Conservation (phyloP, 257 asterid genomes). For the Ballota nigra region DNA sequence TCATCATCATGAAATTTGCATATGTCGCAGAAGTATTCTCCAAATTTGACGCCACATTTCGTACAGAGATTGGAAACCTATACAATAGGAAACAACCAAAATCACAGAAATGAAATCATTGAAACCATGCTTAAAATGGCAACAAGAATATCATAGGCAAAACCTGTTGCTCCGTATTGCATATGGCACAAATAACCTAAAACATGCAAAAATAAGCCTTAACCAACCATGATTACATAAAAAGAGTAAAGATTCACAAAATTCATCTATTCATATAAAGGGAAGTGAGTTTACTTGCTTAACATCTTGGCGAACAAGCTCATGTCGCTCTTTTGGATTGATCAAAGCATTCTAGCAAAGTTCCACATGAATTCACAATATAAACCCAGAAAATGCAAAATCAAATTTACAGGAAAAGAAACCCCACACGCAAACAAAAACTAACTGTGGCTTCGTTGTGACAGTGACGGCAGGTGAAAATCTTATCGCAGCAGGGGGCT, state of each 20-base stretch:
- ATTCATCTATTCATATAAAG: neutral
- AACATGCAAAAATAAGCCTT: neutral
- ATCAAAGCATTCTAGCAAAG: conserved; percentile 51
- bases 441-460: conserved; percentile 80
- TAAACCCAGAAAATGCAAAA: neutral
- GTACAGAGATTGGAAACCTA: conserved; percentile 67
- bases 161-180: conserved; percentile 60
- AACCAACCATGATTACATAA: neutral
- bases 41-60: conserved; percentile 77
- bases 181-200: conserved; percentile 64
- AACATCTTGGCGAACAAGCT: conserved; percentile 75
- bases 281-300: conserved; percentile 41
- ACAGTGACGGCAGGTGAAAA: conserved; percentile 91
- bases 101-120: conserved; percentile 10
- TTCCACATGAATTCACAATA: conserved; percentile 1
- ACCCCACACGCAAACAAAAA: neutral
- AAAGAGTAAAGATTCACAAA: neutral
- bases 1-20: conserved; percentile 88
- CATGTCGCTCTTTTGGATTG: conserved; percentile 76
- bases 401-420: too few species aligned
- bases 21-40: conserved; percentile 78
- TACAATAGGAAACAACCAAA: conserved; percentile 14
- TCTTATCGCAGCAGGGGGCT: conserved; percentile 80
- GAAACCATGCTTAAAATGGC: conserved; percentile 2
- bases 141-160: conserved; percentile 10